Evolutionary conservation across 2,329 filamentous ascomycete genomes (phyloP), one percentile per base, ranked within the genome.

Genomic region (Penicillium brasilianum): DNA sequence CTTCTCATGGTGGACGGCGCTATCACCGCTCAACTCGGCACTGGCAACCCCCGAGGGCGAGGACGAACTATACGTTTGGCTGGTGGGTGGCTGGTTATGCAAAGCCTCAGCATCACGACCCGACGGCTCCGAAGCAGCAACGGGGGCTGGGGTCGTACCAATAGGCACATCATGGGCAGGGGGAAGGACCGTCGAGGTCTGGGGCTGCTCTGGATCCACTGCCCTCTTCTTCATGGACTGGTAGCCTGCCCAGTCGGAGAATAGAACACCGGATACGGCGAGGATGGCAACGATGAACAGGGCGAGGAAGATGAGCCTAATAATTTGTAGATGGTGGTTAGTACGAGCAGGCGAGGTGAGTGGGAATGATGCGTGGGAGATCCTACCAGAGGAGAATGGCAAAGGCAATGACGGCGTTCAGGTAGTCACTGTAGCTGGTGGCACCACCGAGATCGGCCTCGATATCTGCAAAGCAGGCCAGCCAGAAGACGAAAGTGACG

Each of bases 401-500:
- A 63, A 75, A 73, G 3, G 73, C 72, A 46, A 74, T 59, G 8
- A 71, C 49, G 1, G 73, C 72, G 51, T 68, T 66, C 10, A 63
- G 50, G 48, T 70, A 70, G 54, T 63, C 57, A 13, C 34, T 65
- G 2, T 39, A 44, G 41, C 59, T 60, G 30, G 16, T 43, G 16
- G n/a, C 30, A 0, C 65, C 64, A 11, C 43, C 61, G 20, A 69
- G 55, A 1, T 62, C 11, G 30, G 58, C 55, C 13, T 66, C 72
- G 20, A 73, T 58, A 48, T 74, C 69, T 20, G 73, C 70, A 51
- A 75, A 75, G 14, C 62, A 57, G 11, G 71, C 72, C 50, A 75
- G 55, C 73, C 72, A 75, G 53, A 75, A 74, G 18, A 73, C 65
- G 65, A 64, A 71, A 2, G 71, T 75, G n/a, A 72, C 49, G 41